Percentiles rank a stretch among this genome's conserved stretches.
These are phyloP conservation scores for Jatropha podagrica DNA, from an alignment of 441 rosid species.

Conservation along the genomic window DNA sequence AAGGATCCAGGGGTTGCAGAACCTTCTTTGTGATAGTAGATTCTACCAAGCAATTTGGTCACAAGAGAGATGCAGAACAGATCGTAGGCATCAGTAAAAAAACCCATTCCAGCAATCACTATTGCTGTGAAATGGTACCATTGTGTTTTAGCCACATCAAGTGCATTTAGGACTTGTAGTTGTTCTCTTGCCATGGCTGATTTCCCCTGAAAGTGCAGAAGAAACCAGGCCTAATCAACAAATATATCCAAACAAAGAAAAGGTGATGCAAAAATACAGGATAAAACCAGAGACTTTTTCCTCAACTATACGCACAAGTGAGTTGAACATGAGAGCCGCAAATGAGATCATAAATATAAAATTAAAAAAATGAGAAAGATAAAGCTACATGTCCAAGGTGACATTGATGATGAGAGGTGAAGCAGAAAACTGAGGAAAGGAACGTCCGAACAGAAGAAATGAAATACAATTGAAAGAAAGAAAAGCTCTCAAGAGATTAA, in stretches of 20 bases:
- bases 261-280: no score
- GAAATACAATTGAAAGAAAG: not conserved
- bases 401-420: not conserved
- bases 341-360: not conserved
- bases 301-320: not conserved
- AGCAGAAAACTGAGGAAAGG: constrained; percentile 1
- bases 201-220: not conserved
- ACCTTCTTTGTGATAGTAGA: constrained; percentile 65
- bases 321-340: not conserved
- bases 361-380: not conserved
- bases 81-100: constrained; percentile 84
- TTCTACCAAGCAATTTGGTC: constrained; percentile 72
- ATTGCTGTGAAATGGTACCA: constrained; percentile 82
- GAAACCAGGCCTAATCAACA: not conserved
- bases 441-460: not conserved
- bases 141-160: constrained; percentile 73
- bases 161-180: constrained; percentile 61
- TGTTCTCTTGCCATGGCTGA: constrained; percentile 44
- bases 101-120: constrained; percentile 81
- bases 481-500: no score
- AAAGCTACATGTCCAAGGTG: not conserved
- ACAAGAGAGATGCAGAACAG: constrained; percentile 77
- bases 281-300: not conserved
- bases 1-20: constrained; percentile 54
- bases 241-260: no score